Evolutionary conservation across 1,139 yeast species (phyloP).

Genomic region (Lodderomyces beijingensis): DNA sequence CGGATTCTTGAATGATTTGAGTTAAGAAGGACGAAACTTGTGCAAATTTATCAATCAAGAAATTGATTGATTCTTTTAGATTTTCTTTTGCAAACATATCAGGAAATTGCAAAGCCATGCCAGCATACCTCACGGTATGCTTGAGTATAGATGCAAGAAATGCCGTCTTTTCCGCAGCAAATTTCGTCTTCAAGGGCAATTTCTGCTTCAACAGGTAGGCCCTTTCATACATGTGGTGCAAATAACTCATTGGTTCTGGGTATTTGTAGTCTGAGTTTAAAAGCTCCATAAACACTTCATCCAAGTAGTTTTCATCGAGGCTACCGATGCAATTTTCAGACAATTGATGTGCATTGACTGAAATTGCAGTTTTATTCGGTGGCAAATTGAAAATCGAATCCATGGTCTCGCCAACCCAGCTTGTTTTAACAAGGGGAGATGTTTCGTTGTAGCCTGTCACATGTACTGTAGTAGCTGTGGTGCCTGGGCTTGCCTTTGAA

Average conservation of each 20-base stretch:
- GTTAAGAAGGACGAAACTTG: conserved; percentile 51
- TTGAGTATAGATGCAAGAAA: conserved; percentile 49
- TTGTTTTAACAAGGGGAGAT: too few relatives aligned
- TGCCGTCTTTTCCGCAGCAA: conserved; percentile 32
- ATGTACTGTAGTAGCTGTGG: conserved; percentile 1
- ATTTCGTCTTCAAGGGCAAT: conserved; percentile 37
- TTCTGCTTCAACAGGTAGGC: conserved; percentile 36
- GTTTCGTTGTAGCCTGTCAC: too few relatives aligned
- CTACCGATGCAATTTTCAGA: conserved; percentile 14
- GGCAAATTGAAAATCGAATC: neutral
- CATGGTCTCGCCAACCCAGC: neutral
- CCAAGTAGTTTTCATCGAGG: conserved; percentile 30
- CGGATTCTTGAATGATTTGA: conserved; percentile 54
- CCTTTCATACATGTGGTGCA: conserved; percentile 40
- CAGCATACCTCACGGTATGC: conserved; percentile 61
- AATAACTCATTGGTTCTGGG: conserved; percentile 43
- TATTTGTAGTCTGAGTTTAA: conserved; percentile 49
- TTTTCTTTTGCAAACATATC: conserved; percentile 55
- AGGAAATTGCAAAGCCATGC: conserved; percentile 64
- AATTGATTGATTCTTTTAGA: conserved; percentile 22
- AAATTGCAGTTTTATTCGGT: neutral
- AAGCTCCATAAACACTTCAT: conserved; percentile 51
- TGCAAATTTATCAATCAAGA: conserved; percentile 28
- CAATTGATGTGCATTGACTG: neutral
- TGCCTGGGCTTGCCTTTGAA: too few relatives aligned